Base-by-base conservation (phyloP, 176 grass and related monocot genomes). In the Oryza glumipatula region DNA sequence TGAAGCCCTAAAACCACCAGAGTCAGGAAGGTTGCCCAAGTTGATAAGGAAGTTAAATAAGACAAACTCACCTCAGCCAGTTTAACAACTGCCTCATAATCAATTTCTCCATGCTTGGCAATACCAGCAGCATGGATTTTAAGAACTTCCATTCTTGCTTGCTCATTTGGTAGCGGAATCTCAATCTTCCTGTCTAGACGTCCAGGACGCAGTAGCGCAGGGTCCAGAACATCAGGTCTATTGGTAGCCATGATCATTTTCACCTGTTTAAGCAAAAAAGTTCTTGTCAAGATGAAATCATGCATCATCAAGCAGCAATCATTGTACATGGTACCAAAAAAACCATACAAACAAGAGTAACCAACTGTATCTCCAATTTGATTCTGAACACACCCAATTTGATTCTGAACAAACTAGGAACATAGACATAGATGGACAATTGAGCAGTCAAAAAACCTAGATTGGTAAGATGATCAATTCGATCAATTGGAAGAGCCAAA, bases 171-270 rank as follows among this genome's bases (percentile, higher is more conserved):
- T 65, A 99, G 86, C 0, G 97, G 97, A 72, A 99, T 99, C 84
- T 99, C 97, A 76, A 99, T 99, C 79, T 99, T 99, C 66, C 97
- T 92, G 33, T 99, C 97, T 21, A 99, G 54, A 39, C 97, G 89
- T 63, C 97, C 97, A 54, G 97, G 97, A 23, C 97, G 94, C 72
- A 99, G 86, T 38, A 99, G 88, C 6, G 97, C 97, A 5, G 97
- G 97, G 76, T 99, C 97, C 14, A 99, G 82, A 83, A 99, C 97
- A 84, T 99, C 97, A 76, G 97, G 97, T 36, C 97, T 81, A 46
- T 99, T 99, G 21, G 97, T 99, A 17, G 97, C 97, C 97, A 99
- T 99, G 74, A 99, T 99, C 97, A 99, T 99, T 81, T 99, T 99
- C 46, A 99, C 97, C 97, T 99, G 76, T 75, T 70, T 68, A 84